phyloP scores from a whole-genome alignment of 345 rosid species.

The Corchorus capsularis region DNA sequence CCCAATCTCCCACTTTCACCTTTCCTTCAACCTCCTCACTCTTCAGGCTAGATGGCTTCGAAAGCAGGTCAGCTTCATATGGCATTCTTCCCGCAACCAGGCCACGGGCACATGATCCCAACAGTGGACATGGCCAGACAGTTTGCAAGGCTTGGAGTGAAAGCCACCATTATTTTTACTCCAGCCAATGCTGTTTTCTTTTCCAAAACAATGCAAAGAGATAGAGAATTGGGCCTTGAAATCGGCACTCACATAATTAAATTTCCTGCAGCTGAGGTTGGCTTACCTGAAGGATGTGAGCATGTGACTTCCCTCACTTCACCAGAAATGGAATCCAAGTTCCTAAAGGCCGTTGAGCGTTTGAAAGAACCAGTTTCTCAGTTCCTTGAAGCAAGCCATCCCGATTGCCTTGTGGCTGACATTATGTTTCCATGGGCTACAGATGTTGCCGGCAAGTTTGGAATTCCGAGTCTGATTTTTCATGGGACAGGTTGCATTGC shows the following conservation, averaged over 20 bases:
- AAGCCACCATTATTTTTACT: slow-evolving; percentile 48
- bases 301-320: neutral
- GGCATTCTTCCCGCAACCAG: too few relatives aligned
- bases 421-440: slow-evolving; percentile 62
- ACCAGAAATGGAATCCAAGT: slow-evolving; percentile 3
- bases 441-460: slow-evolving; percentile 38
- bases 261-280: slow-evolving; percentile 22
- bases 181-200: slow-evolving; percentile 42
- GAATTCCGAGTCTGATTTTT: slow-evolving; percentile 53
- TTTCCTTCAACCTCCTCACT: too few relatives aligned
- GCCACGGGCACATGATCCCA: too few relatives aligned
- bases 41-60: too few relatives aligned
- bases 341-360: slow-evolving; percentile 1
- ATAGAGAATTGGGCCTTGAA: too few relatives aligned
- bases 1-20: too few relatives aligned
- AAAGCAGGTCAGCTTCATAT: too few relatives aligned
- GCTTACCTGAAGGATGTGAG: slow-evolving; percentile 30
- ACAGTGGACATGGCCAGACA: too few relatives aligned
- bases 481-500: slow-evolving; percentile 52
- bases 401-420: slow-evolving; percentile 50
- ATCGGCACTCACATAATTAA: too few relatives aligned
- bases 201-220: slow-evolving; percentile 30
- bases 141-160: too few relatives aligned
- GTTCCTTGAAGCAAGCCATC: slow-evolving; percentile 26
- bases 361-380: neutral